These are phyloP conservation scores for Zizania latifolia DNA, from an alignment of 176 grass and related monocot species.

Conservation along the genomic window DNA sequence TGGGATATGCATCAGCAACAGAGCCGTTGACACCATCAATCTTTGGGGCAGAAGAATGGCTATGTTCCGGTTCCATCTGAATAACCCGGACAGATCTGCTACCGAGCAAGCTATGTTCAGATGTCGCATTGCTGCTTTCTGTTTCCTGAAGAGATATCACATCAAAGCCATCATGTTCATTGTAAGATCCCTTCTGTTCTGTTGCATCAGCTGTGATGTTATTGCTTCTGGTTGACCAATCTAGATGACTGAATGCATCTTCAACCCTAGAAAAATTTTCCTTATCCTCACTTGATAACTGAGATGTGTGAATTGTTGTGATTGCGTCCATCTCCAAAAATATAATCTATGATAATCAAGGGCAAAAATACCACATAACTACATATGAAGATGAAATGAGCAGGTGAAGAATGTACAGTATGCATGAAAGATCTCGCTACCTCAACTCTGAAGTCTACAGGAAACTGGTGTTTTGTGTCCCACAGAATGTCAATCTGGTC, in stretches of 20 bases:
- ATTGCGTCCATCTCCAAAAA: constrained; percentile 35
- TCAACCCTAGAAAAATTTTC: constrained; percentile 28
- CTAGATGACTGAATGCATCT: constrained; percentile 19
- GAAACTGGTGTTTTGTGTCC: constrained; percentile 77
- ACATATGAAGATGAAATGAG: background rate
- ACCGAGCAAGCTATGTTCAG: constrained; percentile 7
- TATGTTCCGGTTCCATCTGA: constrained; percentile 16
- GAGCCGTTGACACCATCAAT: background rate
- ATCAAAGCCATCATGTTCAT: constrained; percentile 19
- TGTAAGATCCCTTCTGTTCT: background rate
- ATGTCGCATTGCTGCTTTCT: background rate
- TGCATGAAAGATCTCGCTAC: constrained; percentile 31
- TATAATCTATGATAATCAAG: constrained; percentile 35
- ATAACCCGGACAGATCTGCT: constrained; percentile 21
- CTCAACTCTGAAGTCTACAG: constrained; percentile 87
- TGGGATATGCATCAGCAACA: background rate
- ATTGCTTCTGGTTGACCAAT: constrained; percentile 30
- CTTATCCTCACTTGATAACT: constrained; percentile 20
- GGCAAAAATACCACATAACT: background rate
- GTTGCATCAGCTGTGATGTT: background rate
- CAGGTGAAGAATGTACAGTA: background rate
- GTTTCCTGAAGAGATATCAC: constrained; percentile 27
- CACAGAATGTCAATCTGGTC: constrained; percentile 86
- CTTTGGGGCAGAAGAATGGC: background rate
- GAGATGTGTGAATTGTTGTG: background rate